These are phyloP conservation scores for Juglanconis sp. DNA, from an alignment of 2,329 filamentous ascomycete species.

Conservation along the genomic window DNA sequence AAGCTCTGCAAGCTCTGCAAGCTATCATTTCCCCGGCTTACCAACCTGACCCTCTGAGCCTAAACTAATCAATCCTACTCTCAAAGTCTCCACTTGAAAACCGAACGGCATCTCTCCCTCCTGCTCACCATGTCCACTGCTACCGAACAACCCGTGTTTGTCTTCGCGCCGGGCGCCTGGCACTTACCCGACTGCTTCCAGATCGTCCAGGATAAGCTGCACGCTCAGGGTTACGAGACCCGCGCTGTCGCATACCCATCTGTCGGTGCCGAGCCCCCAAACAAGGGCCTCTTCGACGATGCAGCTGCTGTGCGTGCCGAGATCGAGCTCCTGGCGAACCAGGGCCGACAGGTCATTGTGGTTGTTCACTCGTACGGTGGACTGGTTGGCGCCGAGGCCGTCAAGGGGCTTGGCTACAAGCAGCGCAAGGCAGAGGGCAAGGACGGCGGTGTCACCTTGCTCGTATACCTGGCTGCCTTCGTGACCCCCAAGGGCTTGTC, in stretches of 20 bases:
- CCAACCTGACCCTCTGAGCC: no score
- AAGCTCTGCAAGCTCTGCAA: no score
- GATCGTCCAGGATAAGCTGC: conserved; percentile 24
- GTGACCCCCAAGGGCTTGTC: conserved; percentile 22
- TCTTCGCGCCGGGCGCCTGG: conserved; percentile 36
- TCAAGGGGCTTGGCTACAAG: conserved; percentile 28
- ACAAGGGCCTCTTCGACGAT: conserved; percentile 25
- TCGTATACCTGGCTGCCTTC: conserved; percentile 28
- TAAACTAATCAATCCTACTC: no score
- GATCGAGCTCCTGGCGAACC: conserved; percentile 22
- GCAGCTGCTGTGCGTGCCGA: conserved; percentile 24
- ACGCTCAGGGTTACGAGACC: conserved; percentile 26
- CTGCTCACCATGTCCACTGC: conserved; percentile 1
- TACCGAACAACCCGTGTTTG: conserved; percentile 22
- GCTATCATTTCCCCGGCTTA: no score
- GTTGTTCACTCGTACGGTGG: conserved; percentile 33
- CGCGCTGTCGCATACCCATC: conserved; percentile 29
- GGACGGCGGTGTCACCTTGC: conserved; percentile 31
- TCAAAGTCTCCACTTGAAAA: background rate
- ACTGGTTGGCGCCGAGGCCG: conserved; percentile 26
- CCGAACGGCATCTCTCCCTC: no score
- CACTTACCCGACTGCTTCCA: conserved; percentile 27
- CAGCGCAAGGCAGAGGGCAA: conserved; percentile 28
- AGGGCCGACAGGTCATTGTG: conserved; percentile 30
- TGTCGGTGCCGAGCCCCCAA: conserved; percentile 28